phyloP scores from a whole-genome alignment of 768 basidiomycete genomes.

The Lentinula raphanica region DNA sequence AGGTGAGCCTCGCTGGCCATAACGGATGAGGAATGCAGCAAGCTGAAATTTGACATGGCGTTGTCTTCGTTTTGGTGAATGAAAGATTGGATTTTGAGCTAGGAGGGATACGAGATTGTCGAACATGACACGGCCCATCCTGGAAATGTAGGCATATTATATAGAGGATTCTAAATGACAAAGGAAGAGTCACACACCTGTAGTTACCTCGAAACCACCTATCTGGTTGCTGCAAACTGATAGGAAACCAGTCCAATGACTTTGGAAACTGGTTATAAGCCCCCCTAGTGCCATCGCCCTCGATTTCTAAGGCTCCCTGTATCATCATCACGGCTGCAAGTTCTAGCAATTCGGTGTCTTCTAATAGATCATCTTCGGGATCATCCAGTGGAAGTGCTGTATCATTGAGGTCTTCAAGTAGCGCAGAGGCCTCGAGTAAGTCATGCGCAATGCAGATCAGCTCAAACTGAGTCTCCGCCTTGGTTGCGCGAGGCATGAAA shows the following conservation, averaged over 20 bases:
- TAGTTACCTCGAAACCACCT: slow-evolving; percentile 8
- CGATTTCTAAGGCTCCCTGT: not conserved
- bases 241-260: slow-evolving; percentile 12
- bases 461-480: too few relatives aligned
- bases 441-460: too few relatives aligned
- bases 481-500: too few relatives aligned
- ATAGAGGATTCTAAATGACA: too few relatives aligned
- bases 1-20: slow-evolving; percentile 12
- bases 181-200: not conserved
- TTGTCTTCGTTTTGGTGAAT: not conserved
- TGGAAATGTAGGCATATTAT: not conserved
- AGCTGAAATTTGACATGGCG: slow-evolving; percentile 2
- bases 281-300: slow-evolving; percentile 7
- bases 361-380: not conserved
- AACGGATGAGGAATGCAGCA: slow-evolving; percentile 11
- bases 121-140: not conserved
- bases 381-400: not conserved
- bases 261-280: slow-evolving; percentile 11
- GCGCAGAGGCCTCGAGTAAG: too few relatives aligned
- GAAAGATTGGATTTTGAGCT: not conserved
- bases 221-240: slow-evolving; percentile 9
- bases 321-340: not conserved
- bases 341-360: not conserved
- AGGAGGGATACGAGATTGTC: not conserved
- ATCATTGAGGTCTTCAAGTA: not conserved